phyloP scores from a whole-genome alignment of 2,329 filamentous ascomycete species.

The Tolypocladium pustulatum region DNA sequence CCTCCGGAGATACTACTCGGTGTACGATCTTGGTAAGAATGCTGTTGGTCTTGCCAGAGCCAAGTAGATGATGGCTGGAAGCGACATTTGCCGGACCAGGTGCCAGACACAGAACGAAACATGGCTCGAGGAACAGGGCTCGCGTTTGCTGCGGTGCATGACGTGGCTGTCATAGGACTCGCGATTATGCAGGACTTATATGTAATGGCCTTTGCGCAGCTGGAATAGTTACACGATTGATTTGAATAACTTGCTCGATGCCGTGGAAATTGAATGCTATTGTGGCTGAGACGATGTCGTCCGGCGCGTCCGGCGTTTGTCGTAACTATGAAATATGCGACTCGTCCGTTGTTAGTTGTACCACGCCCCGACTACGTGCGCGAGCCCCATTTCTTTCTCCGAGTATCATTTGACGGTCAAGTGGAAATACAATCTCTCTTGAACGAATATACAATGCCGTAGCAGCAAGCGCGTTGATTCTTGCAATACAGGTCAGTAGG shows the following conservation, averaged over 20 bases:
- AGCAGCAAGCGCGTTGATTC: background rate
- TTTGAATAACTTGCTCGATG: background rate
- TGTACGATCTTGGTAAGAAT: slow-evolving; percentile 87
- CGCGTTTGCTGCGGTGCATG: background rate
- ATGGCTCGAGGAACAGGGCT: background rate
- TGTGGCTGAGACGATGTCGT: background rate
- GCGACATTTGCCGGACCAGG: background rate
- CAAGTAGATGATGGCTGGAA: slow-evolving; percentile 34
- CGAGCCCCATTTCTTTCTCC: background rate
- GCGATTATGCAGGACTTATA: background rate
- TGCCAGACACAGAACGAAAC: background rate
- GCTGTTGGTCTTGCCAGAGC: slow-evolving; percentile 83
- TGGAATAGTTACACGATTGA: background rate
- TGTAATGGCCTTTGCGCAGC: background rate
- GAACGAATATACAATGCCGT: background rate
- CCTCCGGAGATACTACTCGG: slow-evolving; percentile 82
- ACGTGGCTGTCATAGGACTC: background rate
- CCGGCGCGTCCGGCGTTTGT: background rate
- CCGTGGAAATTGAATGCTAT: background rate
- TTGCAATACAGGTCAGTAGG: background rate
- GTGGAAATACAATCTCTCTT: background rate
- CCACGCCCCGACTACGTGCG: background rate
- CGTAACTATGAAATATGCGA: background rate
- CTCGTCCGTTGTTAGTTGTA: background rate
- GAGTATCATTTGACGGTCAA: background rate